phyloP scores from a whole-genome alignment of 306 rosid species.

The Lathyrus tuberosus region DNA sequence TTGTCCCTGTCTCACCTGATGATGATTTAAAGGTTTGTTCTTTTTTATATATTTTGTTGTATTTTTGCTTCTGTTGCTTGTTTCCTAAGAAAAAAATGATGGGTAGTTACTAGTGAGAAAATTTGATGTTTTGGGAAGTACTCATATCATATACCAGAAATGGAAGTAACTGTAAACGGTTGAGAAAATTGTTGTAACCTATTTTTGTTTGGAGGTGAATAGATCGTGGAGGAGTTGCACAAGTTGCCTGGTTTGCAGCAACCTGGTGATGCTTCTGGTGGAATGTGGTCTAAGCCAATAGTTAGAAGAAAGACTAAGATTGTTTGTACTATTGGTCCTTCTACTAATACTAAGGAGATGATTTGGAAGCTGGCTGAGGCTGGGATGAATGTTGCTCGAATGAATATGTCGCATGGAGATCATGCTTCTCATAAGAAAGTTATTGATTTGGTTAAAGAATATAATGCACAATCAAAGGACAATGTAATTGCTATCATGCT shows the following conservation, averaged over 20 bases:
- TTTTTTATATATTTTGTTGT: neutral
- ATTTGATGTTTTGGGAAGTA: neutral
- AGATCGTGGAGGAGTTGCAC: slow-evolving; percentile 67
- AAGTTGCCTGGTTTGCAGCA: slow-evolving; percentile 60
- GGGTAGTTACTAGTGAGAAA: neutral
- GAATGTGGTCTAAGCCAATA: slow-evolving; percentile 83
- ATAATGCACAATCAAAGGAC: slow-evolving; percentile 75
- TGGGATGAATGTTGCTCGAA: slow-evolving; percentile 96
- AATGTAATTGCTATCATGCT: slow-evolving; percentile 93
- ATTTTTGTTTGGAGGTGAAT: slow-evolving; percentile 32
- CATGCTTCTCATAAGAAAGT: slow-evolving; percentile 96
- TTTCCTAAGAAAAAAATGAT: neutral
- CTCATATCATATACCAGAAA: neutral
- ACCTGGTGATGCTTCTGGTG: slow-evolving; percentile 59
- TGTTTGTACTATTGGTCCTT: slow-evolving; percentile 97
- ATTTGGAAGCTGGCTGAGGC: slow-evolving; percentile 98
- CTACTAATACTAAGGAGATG: slow-evolving; percentile 89
- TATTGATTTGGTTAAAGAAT: slow-evolving; percentile 91
- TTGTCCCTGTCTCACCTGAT: slow-evolving; percentile 77
- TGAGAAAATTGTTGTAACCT: neutral
- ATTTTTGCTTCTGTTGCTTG: neutral
- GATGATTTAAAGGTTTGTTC: slow-evolving; percentile 66
- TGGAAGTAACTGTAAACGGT: neutral
- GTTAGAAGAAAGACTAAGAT: slow-evolving; percentile 93
- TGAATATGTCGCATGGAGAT: slow-evolving; percentile 98